Evolutionary conservation across 805 yeast species (phyloP).

Genomic region (Candida andamanensis): DNA sequence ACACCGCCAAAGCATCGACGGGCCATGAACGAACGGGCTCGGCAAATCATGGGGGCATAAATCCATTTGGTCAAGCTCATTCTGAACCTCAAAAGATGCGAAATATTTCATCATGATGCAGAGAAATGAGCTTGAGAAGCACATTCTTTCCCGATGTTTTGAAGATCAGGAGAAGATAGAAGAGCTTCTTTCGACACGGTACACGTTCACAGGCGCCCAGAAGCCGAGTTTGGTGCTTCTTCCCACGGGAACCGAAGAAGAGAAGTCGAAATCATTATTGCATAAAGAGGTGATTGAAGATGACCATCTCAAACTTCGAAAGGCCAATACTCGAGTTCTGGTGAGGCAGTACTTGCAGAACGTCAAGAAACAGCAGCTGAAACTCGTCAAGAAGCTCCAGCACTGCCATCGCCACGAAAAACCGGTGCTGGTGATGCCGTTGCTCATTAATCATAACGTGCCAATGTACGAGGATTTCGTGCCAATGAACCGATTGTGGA

Average conservation of each 20-base stretch:
- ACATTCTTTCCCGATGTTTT: conserved; percentile 42
- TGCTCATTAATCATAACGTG: conserved; percentile 22
- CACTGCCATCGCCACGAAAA: conserved; percentile 16
- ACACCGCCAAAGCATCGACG: conserved; percentile 1
- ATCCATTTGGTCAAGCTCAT: too few species aligned
- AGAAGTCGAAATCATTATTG: conserved; percentile 15
- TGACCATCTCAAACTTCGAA: conserved; percentile 16
- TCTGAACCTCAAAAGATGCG: too few species aligned
- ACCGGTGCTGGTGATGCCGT: conserved; percentile 19
- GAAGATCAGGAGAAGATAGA: conserved; percentile 31
- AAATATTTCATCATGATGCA: conserved; percentile 31
- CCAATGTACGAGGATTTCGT: conserved; percentile 47
- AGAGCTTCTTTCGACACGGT: conserved; percentile 40
- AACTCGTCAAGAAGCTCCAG: conserved; percentile 33
- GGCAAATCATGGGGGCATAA: background rate
- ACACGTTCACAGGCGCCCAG: conserved; percentile 42
- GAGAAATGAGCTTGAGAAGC: conserved; percentile 41
- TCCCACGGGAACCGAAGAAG: conserved; percentile 26
- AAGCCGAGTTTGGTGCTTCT: conserved; percentile 40
- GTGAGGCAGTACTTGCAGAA: conserved; percentile 37
- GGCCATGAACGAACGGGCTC: too few species aligned
- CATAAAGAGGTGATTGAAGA: conserved; percentile 10
- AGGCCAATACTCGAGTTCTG: conserved; percentile 32
- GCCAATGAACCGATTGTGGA: conserved; percentile 66
- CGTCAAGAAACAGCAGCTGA: conserved; percentile 36